A percentile compares a stretch with the other conserved stretches of the same genome.
Conservation (phyloP, 2,329 filamentous ascomycete species). For the Xylariales sp. region DNA sequence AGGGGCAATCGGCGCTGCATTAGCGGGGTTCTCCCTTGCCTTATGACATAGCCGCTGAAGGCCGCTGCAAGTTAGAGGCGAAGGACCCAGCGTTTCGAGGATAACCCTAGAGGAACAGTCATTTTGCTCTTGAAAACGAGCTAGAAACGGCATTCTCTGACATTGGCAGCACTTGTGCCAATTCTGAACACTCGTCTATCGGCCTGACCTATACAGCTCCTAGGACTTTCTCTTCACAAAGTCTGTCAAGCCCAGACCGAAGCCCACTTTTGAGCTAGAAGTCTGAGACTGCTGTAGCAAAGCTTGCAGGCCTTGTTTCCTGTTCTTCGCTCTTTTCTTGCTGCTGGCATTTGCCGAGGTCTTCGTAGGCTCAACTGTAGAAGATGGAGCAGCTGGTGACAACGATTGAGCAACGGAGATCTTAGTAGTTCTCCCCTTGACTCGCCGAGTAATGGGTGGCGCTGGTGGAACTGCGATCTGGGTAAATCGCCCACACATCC, state of each 20-base stretch:
- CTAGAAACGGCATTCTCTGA: no score
- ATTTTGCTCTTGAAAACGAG: no score
- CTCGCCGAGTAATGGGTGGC: slow-evolving; percentile 17
- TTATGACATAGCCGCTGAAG: slow-evolving; percentile 10
- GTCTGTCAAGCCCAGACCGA: slow-evolving; percentile 49
- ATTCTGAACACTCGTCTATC: no score
- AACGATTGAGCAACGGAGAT: background rate
- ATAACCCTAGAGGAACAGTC: no score
- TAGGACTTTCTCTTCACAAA: slow-evolving; percentile 45
- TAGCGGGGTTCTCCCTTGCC: slow-evolving; percentile 8
- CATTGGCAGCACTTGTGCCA: no score
- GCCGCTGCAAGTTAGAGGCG: no score
- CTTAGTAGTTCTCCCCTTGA: slow-evolving; percentile 13
- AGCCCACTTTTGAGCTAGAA: slow-evolving; percentile 29
- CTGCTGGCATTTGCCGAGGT: slow-evolving; percentile 50
- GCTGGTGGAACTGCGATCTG: slow-evolving; percentile 36
- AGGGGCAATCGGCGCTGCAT: slow-evolving; percentile 9
- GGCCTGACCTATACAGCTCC: no score
- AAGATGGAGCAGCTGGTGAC: background rate
- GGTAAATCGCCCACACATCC: slow-evolving; percentile 40
- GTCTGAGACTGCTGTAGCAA: slow-evolving; percentile 51
- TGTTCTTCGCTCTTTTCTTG: slow-evolving; percentile 60
- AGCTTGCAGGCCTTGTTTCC: slow-evolving; percentile 63
- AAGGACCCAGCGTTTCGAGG: no score
- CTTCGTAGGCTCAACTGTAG: slow-evolving; percentile 18